Evolutionary conservation across 2,329 filamentous ascomycete species (phyloP).

Genomic region (Whalleya microplaca): DNA sequence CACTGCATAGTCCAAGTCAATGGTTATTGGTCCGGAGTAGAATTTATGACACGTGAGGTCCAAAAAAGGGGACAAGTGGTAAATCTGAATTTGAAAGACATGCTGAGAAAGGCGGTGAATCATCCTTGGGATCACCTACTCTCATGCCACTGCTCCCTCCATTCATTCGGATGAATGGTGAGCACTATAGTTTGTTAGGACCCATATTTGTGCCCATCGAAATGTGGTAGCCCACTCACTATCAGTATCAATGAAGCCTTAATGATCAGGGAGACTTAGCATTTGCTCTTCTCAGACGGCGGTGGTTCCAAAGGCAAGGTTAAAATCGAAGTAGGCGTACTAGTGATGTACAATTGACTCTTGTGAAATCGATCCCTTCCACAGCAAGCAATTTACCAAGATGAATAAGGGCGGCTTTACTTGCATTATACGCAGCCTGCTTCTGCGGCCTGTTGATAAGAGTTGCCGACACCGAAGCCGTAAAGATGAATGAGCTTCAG

Average conservation of each 20-base stretch:
- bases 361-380: constrained; percentile 47
- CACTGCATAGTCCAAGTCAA: constrained; percentile 11
- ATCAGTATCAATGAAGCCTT: constrained; percentile 40
- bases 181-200: constrained; percentile 29
- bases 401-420: constrained; percentile 47
- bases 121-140: constrained; percentile 3
- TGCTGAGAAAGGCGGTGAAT: background rate
- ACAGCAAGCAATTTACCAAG: constrained; percentile 46
- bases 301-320: background rate
- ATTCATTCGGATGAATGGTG: constrained; percentile 35
- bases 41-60: no score
- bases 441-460: constrained; percentile 47
- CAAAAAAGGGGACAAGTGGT: background rate
- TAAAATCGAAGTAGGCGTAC: constrained; percentile 20
- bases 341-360: constrained; percentile 46
- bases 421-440: constrained; percentile 47
- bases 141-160: constrained; percentile 33
- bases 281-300: background rate
- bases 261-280: constrained; percentile 1
- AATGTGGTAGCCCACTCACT: constrained; percentile 23
- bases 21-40: no score
- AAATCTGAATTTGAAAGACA: background rate
- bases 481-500: constrained; percentile 45
- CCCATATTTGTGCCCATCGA: background rate
- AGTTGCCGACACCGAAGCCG: constrained; percentile 43